These are phyloP conservation scores for Hymenoscyphus linearis DNA, from an alignment of 2,329 filamentous ascomycete species.

Conservation along the genomic window DNA sequence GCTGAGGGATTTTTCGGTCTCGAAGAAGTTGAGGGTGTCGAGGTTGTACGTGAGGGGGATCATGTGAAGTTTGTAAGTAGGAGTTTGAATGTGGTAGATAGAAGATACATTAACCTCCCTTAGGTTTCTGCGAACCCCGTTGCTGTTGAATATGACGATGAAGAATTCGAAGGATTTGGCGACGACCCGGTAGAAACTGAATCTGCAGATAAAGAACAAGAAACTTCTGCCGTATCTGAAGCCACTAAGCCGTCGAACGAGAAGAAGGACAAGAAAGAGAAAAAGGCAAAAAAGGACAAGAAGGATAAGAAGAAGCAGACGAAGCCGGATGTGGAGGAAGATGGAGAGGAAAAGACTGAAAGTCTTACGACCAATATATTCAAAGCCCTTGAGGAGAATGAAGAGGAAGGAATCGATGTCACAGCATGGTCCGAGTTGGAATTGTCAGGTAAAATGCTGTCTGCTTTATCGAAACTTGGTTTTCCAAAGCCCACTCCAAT, in stretches of 20 bases:
- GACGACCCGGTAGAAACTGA: conserved; percentile 36
- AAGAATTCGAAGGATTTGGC: conserved; percentile 61
- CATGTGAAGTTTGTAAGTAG: conserved; percentile 50
- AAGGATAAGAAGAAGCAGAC: conserved; percentile 29
- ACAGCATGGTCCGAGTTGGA: conserved; percentile 73
- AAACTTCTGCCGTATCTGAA: conserved; percentile 22
- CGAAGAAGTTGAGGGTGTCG: conserved; percentile 87
- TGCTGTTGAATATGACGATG: conserved; percentile 38
- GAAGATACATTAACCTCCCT: background rate
- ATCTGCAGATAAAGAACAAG: conserved; percentile 29
- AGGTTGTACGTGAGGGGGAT: conserved; percentile 65
- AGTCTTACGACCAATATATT: conserved; percentile 25
- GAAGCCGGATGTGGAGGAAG: conserved; percentile 25
- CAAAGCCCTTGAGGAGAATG: conserved; percentile 45
- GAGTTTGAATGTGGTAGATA: background rate
- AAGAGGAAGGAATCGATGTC: conserved; percentile 61
- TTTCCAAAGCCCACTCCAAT: conserved; percentile 80
- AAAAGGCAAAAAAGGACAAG: conserved; percentile 23
- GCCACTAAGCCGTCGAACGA: conserved; percentile 25
- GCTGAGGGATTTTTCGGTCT: conserved; percentile 91
- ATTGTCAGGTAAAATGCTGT: conserved; percentile 66
- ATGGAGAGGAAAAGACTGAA: conserved; percentile 28
- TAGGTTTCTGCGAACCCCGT: conserved; percentile 27
- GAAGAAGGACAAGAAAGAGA: conserved; percentile 28
- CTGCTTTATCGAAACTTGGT: conserved; percentile 70